Percentiles rank a stretch among this genome's conserved stretches.
Evolutionary conservation across 345 rosid species (phyloP).

Genomic region (Linum tenue): DNA sequence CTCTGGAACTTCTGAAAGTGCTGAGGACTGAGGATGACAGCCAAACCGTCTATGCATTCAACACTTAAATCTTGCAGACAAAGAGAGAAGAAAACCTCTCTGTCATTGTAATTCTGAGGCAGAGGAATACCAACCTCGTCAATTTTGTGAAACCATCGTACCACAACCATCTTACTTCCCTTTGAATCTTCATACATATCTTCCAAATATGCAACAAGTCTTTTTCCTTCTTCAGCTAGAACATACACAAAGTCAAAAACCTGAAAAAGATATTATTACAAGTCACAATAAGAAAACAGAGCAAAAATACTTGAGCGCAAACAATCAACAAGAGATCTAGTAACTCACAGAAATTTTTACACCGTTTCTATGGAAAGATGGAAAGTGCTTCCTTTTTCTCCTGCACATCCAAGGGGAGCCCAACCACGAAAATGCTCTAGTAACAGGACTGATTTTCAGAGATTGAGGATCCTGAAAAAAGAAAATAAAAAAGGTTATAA

Average conservation of each 20-base stretch:
- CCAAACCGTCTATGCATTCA: slow-evolving; percentile 85
- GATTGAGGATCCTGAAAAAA: slow-evolving; percentile 23
- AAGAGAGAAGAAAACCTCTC: slow-evolving; percentile 80
- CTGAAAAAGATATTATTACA: slow-evolving; percentile 27
- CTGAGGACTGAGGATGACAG: slow-evolving; percentile 64
- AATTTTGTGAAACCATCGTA: slow-evolving; percentile 89
- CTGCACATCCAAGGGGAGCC: slow-evolving; percentile 57
- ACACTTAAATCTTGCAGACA: slow-evolving; percentile 81
- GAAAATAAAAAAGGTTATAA: neutral
- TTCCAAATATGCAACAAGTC: slow-evolving; percentile 69
- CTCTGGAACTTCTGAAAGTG: slow-evolving; percentile 49
- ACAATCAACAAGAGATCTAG: neutral
- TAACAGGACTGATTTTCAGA: slow-evolving; percentile 18
- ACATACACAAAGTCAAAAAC: slow-evolving; percentile 64
- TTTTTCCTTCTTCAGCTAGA: slow-evolving; percentile 59
- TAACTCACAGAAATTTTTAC: slow-evolving; percentile 60
- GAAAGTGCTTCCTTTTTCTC: slow-evolving; percentile 52
- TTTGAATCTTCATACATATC: slow-evolving; percentile 72
- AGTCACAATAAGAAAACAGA: too few relatives aligned
- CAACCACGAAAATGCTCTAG: slow-evolving; percentile 43
- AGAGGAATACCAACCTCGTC: slow-evolving; percentile 72
- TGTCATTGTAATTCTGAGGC: slow-evolving; percentile 47
- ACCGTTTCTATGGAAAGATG: slow-evolving; percentile 51
- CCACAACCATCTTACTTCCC: slow-evolving; percentile 63
- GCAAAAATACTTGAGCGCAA: too few relatives aligned